phyloP scores from a whole-genome alignment of 1,284 basidiomycete genomes.

The Rhodofomes roseus region DNA sequence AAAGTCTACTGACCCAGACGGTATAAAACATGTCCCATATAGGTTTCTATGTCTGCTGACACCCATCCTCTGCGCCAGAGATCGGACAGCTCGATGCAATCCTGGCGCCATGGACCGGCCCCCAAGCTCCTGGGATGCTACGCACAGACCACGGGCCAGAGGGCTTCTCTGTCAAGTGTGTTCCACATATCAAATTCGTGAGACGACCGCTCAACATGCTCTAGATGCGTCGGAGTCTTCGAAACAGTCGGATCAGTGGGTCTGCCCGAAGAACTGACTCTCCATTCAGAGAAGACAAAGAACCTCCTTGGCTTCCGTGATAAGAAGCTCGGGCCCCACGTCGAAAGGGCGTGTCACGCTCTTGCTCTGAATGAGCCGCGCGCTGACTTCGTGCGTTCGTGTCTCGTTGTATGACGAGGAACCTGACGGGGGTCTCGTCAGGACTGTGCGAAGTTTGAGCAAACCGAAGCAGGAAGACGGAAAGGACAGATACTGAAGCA shows the following conservation, averaged over 20 bases:
- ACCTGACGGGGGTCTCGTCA: neutral
- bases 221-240: constrained; percentile 68
- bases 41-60: neutral
- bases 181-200: neutral
- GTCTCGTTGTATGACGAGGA: neutral
- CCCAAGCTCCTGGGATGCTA: neutral
- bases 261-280: constrained; percentile 59
- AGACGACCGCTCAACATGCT: neutral
- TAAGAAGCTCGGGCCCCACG: constrained; percentile 51
- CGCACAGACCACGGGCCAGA: constrained; percentile 27
- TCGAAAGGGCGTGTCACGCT: constrained; percentile 62
- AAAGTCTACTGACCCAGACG: constrained; percentile 42
- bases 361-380: constrained; percentile 63
- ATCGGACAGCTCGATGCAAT: constrained; percentile 35
- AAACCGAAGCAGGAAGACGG: constrained; percentile 44
- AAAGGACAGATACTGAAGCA: constrained; percentile 61
- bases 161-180: constrained; percentile 60
- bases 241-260: constrained; percentile 73
- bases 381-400: constrained; percentile 54
- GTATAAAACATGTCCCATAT: constrained; percentile 25
- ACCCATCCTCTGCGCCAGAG: constrained; percentile 45
- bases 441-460: constrained; percentile 61
- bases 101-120: neutral
- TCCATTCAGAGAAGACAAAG: constrained; percentile 35
- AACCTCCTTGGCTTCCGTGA: constrained; percentile 64